Percentiles rank a stretch among this genome's conserved stretches.
Conservation (phyloP, 2,329 filamentous ascomycete genomes). For the Akanthomyces uredinophilus region DNA sequence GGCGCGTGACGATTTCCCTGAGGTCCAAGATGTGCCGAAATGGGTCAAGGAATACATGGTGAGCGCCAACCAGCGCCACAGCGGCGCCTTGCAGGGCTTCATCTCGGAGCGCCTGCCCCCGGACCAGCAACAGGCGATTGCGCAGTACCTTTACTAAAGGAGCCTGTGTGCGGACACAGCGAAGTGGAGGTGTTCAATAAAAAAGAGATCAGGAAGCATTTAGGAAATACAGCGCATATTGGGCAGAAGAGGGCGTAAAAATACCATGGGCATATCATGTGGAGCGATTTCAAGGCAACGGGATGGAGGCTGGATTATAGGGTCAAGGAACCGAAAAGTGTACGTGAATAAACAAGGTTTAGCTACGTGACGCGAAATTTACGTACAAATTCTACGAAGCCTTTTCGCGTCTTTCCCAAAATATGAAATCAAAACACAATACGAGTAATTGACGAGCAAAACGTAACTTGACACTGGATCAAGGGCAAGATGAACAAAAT, state of each 20-base stretch:
- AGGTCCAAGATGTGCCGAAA: constrained; percentile 72
- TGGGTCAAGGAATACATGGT: constrained; percentile 81
- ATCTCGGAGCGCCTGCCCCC: constrained; percentile 65
- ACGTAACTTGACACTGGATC: not conserved
- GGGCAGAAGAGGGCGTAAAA: not conserved
- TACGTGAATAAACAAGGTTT: not conserved
- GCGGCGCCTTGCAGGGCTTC: constrained; percentile 65
- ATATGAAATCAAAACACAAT: no score
- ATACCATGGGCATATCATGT: constrained; percentile 11
- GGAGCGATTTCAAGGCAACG: constrained; percentile 5
- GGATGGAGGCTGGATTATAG: not conserved
- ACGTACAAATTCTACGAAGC: not conserved
- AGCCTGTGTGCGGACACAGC: not conserved
- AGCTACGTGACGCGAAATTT: not conserved
- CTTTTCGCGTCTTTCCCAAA: no score
- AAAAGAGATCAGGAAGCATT: constrained; percentile 8
- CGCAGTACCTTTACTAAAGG: constrained; percentile 43
- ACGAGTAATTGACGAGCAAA: not conserved
- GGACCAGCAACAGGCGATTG: constrained; percentile 52
- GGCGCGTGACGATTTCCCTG: constrained; percentile 75
- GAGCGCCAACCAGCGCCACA: constrained; percentile 68
- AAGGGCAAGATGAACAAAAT: not conserved
- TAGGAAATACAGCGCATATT: not conserved
- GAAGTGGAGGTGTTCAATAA: constrained; percentile 26
- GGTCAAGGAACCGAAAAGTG: not conserved